Conservation (phyloP, 176 grass and related monocot species). For the Oryza glaberrima region DNA sequence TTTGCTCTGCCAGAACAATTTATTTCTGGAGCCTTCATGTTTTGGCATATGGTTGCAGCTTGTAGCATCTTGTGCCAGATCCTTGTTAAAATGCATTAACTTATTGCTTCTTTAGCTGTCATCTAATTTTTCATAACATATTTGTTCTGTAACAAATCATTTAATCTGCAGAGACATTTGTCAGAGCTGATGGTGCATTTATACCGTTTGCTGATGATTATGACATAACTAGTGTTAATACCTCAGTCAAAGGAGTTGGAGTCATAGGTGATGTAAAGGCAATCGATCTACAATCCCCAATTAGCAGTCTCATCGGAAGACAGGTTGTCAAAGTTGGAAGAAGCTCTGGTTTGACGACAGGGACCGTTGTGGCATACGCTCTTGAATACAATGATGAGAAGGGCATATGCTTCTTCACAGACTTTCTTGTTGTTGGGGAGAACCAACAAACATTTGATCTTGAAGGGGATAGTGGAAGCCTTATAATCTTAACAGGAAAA, state of each 20-base stretch:
- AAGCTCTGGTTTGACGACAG: slow-evolving; percentile 88
- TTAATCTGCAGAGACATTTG: slow-evolving; percentile 85
- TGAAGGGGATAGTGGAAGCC: slow-evolving; percentile 95
- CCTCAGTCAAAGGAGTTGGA: slow-evolving; percentile 80
- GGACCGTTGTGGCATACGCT: slow-evolving; percentile 90
- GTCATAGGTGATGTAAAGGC: slow-evolving; percentile 82
- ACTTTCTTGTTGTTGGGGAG: slow-evolving; percentile 97
- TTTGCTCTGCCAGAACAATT: neutral
- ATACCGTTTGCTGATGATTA: slow-evolving; percentile 86
- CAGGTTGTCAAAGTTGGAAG: slow-evolving; percentile 95
- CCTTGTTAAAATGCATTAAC: neutral
- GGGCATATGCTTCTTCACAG: slow-evolving; percentile 97
- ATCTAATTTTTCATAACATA: slow-evolving; percentile 13
- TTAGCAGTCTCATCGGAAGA: slow-evolving; percentile 78
- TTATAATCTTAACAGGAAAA: slow-evolving; percentile 85
- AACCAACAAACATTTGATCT: slow-evolving; percentile 99
- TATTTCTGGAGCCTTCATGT: neutral
- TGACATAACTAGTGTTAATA: slow-evolving; percentile 69
- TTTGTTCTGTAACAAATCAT: slow-evolving; percentile 25
- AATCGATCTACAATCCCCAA: slow-evolving; percentile 85
- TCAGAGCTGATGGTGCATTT: slow-evolving; percentile 91
- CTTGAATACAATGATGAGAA: slow-evolving; percentile 98
- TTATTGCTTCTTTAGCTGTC: neutral
- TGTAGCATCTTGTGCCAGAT: neutral
- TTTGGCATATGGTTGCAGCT: neutral